Evolutionary conservation across 495 filamentous ascomycete species (phyloP), one percentile per base, ranked within the genome.

Genomic region (Aspergillus hancockii): DNA sequence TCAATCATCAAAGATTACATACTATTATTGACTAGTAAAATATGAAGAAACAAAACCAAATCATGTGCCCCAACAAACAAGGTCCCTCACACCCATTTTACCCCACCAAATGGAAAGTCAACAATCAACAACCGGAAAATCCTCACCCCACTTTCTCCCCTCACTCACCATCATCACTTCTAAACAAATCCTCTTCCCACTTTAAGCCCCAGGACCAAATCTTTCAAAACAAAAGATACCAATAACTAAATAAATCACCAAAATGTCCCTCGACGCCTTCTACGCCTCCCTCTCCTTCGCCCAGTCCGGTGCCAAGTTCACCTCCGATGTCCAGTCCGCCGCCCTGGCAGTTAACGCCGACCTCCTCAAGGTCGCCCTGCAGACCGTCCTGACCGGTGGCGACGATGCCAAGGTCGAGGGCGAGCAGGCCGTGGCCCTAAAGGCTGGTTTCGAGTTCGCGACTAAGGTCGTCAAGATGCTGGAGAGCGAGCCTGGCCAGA

Each of bases 381-480:
- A 78, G 54, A 23, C 41, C 36, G 54, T 66, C 3, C 64, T 69
- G 1, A 52, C 58, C 19, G 66, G 61, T 16, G 63, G 52, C 28
- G 63, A 65, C 38, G 32, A 55, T 16, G 58, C 60, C 52, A 46
- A 62, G n/a, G 58, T 65, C 41, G 54, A 58, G 21, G 62, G 55
- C 49, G 67, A 63, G 4, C 60, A 67, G 62, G 58, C 61, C 52
- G 68, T 36, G 1, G 66, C 69, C 28, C 63, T 77, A 22, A 71
- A 71, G 57, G 64, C 64, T 13, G 75, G 67, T 4, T 78, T 79
- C 51, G 67, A 76, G 62, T 72, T 69, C 59, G 76, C 76, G 18
- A 63, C 71, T n/a, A 71, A 75, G 70, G 83, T 89, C 54, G 82
- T 87, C 63, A 78, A 78, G 68, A 85, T 89, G 77, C 78, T 83